Percentiles rank a stretch among this genome's conserved stretches.
phyloP scores from a whole-genome alignment of 768 basidiomycete genomes.

The Rhizopogon sp. region DNA sequence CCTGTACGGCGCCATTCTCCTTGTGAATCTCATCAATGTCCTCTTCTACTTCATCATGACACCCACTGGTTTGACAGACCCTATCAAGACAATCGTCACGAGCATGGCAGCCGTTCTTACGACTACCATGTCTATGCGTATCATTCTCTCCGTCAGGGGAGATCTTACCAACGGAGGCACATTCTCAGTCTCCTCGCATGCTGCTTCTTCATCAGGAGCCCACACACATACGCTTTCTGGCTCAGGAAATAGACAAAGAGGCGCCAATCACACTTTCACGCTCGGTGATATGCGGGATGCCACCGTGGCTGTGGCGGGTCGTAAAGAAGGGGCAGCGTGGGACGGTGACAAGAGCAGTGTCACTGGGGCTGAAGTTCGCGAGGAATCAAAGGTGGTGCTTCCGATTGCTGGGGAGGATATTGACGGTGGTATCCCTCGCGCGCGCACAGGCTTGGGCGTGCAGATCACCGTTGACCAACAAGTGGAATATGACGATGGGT shows the following conservation, averaged over 20 bases:
- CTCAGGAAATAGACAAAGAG: slow-evolving; percentile 21
- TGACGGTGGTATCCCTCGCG: slow-evolving; percentile 13
- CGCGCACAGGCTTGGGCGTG: slow-evolving; percentile 35
- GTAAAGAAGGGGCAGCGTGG: slow-evolving; percentile 36
- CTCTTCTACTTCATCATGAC: slow-evolving; percentile 84
- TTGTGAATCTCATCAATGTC: slow-evolving; percentile 79
- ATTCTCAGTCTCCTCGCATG: slow-evolving; percentile 52
- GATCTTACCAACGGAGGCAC: slow-evolving; percentile 64
- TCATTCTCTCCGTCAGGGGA: slow-evolving; percentile 80
- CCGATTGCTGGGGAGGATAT: slow-evolving; percentile 28
- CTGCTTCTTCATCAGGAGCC: slow-evolving; percentile 40
- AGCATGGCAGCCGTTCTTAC: slow-evolving; percentile 86
- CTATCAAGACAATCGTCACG: slow-evolving; percentile 79
- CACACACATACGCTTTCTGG: slow-evolving; percentile 35
- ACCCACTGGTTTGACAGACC: slow-evolving; percentile 55
- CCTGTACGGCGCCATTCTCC: slow-evolving; percentile 75
- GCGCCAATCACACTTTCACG: slow-evolving; percentile 27
- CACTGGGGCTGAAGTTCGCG: slow-evolving; percentile 22
- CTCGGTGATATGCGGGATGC: slow-evolving; percentile 53
- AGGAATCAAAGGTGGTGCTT: slow-evolving; percentile 29
- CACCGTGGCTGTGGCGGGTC: slow-evolving; percentile 43
- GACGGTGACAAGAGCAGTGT: slow-evolving; percentile 38
- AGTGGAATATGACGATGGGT: slow-evolving; percentile 41
- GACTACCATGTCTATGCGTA: slow-evolving; percentile 83
- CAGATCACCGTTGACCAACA: slow-evolving; percentile 56